Base-by-base conservation (phyloP, 2,329 filamentous ascomycete species). In the Fusarium guadeloupense region DNA sequence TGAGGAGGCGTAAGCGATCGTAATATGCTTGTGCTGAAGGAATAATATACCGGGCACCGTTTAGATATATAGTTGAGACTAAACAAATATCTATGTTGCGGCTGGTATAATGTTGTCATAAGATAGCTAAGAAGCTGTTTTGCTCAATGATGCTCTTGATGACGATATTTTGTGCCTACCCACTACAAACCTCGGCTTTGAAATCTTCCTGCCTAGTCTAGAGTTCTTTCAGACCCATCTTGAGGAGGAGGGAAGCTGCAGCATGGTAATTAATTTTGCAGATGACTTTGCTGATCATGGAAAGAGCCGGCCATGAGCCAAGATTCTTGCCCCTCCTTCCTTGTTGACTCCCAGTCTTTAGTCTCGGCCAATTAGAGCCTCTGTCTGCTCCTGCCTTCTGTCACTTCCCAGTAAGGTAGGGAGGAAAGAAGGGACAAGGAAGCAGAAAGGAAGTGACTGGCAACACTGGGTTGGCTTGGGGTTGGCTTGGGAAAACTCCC, bases 181-280 rank as follows among this genome's bases (percentile, higher is more conserved):
- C 10, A 5, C 8, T 10, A 25, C 5, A 25, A 25, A 8, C 23
- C 8, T 25, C 23, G 8, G 8, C 23, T 30, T 30, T 30, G 26
- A 14, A 30, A 13, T 30, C 12, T 30, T 12, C 26, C 26, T 30
- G 26, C 10, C 9, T 30, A 13, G 28, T 21, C 17, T 12, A 35
- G 33, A 35, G 17, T 13, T 13, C 33, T 35, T 35, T n/a, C 31
- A 33, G n/a, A 14, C 31, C 31, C 33, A 7, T 19, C 16, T 9
- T 20, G 16, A 20, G 30, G 28, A 28, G 23, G 31, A 23, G 19
- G 52, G 39, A 21, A 59, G 52, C 25, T 41, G 51, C 51, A 59
- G 37, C 40, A 38, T 49, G 45, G 41, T 40, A 55, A 51, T 60
- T 60, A 60, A 60, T 38, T 50, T 26, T 55, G 55, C 50, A 60